Evolutionary conservation across 73 alveolate genomes (phyloP), one percentile per base, ranked within the genome.

Genomic region (Paramecium biaurelia): DNA sequence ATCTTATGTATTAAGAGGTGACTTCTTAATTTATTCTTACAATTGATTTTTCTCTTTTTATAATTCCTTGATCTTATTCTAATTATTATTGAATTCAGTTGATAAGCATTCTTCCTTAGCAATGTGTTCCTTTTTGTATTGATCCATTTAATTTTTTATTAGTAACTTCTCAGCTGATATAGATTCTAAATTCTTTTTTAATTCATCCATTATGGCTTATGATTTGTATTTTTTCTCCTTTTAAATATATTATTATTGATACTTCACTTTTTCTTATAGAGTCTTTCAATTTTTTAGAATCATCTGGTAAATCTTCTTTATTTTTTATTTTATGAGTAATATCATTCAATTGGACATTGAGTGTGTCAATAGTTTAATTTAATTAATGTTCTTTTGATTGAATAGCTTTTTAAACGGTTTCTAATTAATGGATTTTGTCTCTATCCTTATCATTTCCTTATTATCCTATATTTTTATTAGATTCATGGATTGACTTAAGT

Each of bases 181-280:
- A 4, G 30, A 20, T 24, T 38, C 42, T 24, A 79, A 23, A 34
- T 18, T 79, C 56, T 79, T 42, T 42, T 79, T 41, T 5, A 79
- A 18, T 24, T 79, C 90, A 9, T 30, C 72, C 41, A 79, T 45
- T 11, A 23, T 23, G 5, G 30, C 30, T 11, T 79, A n/a, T 79
- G 56, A 74, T 74, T 74, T 74, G 7, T 41, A 37, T 74, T 21
- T 34, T 74, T 74, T 74, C 45, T 74, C 87, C 87, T 74, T 34
- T 15, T 2, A 10, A 37, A 2, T 32, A 37, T 53, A 53, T n/a
- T 0, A 12, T 47, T 47, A 41, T 10, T 5, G 14, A 11, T 74
- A 74, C 87, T 41, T 74, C 87, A n/a, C n/a, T 28, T 74, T 74
- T 74, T 41, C 68, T 74, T 12, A 79, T 79, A 1, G 43, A 21